phyloP scores from a whole-genome alignment of 2,329 filamentous ascomycete species.

The Colletotrichum higginsianum region DNA sequence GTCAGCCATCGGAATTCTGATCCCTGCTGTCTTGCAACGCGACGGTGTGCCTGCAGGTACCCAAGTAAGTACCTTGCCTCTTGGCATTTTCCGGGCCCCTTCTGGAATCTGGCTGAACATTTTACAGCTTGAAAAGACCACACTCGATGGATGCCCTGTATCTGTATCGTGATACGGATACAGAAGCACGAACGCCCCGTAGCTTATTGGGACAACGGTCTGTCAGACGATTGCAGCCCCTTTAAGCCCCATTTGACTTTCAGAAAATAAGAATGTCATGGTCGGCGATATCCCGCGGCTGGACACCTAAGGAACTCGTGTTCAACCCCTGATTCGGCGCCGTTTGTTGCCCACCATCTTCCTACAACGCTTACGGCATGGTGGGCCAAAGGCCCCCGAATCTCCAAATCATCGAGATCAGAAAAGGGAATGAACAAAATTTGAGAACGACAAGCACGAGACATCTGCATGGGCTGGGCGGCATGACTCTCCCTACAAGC shows the following conservation, averaged over 20 bases:
- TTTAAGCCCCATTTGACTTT: background rate
- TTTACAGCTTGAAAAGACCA: conserved; percentile 36
- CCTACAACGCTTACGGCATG: conserved; percentile 20
- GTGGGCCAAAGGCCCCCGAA: conserved; percentile 31
- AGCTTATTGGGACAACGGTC: conserved; percentile 23
- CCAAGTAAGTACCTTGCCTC: background rate
- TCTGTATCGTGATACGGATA: conserved; percentile 11
- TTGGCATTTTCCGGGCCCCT: conserved; percentile 34
- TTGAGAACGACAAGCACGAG: conserved; percentile 20
- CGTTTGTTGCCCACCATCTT: conserved; percentile 31
- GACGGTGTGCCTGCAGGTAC: conserved; percentile 34
- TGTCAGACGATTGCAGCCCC: conserved; percentile 9
- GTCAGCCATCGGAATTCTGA: conserved; percentile 36
- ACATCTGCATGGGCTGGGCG: conserved; percentile 32
- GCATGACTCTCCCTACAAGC: conserved; percentile 40
- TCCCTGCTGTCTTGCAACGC: conserved; percentile 32
- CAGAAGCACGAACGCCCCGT: conserved; percentile 14
- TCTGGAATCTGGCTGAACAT: conserved; percentile 31
- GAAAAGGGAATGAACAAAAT: conserved; percentile 12
- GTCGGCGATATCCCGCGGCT: conserved; percentile 18
- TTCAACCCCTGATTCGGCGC: conserved; percentile 32
- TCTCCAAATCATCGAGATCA: conserved; percentile 29
- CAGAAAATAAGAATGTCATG: conserved; percentile 12
- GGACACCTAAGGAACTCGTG: conserved; percentile 23
- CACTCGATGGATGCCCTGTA: conserved; percentile 11